Conservation (phyloP, 148 eudicot species). For the Diospyros kaki region DNA sequence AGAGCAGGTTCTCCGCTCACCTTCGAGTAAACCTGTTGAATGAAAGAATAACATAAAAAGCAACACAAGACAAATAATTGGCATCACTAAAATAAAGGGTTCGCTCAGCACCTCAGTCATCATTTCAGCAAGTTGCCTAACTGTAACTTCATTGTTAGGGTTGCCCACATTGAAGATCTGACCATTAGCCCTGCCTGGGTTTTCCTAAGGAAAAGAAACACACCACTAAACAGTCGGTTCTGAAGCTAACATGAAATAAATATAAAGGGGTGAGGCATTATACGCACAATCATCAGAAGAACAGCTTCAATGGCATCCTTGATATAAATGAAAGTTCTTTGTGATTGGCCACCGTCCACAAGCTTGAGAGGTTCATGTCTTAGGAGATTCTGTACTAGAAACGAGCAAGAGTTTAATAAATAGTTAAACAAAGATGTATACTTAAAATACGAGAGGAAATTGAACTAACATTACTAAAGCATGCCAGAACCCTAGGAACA, state of each 20-base stretch:
- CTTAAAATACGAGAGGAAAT: not conserved
- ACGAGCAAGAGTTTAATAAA: not conserved
- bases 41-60: not conserved
- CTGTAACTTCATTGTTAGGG: constrained; percentile 97
- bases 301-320: constrained; percentile 98
- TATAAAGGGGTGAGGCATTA: constrained; percentile 1
- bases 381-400: constrained; percentile 58
- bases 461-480: constrained; percentile 81
- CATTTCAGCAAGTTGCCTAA: constrained; percentile 96
- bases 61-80: not conserved
- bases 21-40: constrained; percentile 70
- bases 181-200: constrained; percentile 87
- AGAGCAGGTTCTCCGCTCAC: constrained; percentile 71
- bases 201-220: constrained; percentile 51
- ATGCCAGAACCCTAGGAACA: constrained; percentile 94
- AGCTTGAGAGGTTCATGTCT: constrained; percentile 90
- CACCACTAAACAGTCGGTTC: not conserved
- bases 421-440: not conserved
- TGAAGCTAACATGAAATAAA: not conserved
- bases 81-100: not conserved
- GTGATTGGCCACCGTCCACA: constrained; percentile 95
- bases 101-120: constrained; percentile 66
- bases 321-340: constrained; percentile 86
- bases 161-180: constrained; percentile 96
- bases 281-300: constrained; percentile 82